These are phyloP conservation scores for Colletotrichum sp. DNA, from an alignment of 2,329 filamentous ascomycete genomes.

Conservation along the genomic window DNA sequence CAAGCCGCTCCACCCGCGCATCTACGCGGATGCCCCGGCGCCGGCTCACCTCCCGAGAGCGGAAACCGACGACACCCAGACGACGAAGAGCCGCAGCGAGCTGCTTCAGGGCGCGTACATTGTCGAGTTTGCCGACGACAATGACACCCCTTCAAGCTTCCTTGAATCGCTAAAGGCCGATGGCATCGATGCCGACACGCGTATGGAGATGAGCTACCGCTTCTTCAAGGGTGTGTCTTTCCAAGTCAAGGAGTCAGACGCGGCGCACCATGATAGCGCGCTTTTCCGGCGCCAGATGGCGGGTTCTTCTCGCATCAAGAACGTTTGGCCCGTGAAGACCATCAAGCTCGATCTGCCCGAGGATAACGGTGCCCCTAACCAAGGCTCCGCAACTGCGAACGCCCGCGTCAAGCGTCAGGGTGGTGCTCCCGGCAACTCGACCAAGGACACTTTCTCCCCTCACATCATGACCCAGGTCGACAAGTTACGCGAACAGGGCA, in stretches of 20 bases:
- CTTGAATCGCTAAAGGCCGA: constrained; percentile 17
- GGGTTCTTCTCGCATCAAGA: constrained; percentile 27
- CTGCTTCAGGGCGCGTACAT: constrained; percentile 27
- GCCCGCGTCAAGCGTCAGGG: constrained; percentile 1
- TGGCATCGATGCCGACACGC: constrained; percentile 20
- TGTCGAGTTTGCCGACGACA: constrained; percentile 26
- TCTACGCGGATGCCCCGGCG: background rate
- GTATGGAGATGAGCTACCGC: constrained; percentile 26
- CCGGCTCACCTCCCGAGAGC: background rate
- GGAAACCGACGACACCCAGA: background rate
- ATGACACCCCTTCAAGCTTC: constrained; percentile 15
- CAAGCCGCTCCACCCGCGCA: constrained; percentile 4
- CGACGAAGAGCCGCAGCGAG: background rate
- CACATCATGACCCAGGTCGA: constrained; percentile 36
- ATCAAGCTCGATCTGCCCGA: constrained; percentile 21
- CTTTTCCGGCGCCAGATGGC: constrained; percentile 22
- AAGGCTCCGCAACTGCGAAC: background rate
- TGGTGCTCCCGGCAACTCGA: background rate
- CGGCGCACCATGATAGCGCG: constrained; percentile 24
- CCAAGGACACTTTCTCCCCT: constrained; percentile 2
- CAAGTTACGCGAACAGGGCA: constrained; percentile 44
- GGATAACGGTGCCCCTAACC: constrained; percentile 8
- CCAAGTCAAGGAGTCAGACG: constrained; percentile 27
- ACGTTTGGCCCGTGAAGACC: constrained; percentile 32
- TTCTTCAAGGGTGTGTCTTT: constrained; percentile 31